Evolutionary conservation across 352 stramenopile genomes (phyloP).

Genomic region (Globisporangium paddicum): DNA sequence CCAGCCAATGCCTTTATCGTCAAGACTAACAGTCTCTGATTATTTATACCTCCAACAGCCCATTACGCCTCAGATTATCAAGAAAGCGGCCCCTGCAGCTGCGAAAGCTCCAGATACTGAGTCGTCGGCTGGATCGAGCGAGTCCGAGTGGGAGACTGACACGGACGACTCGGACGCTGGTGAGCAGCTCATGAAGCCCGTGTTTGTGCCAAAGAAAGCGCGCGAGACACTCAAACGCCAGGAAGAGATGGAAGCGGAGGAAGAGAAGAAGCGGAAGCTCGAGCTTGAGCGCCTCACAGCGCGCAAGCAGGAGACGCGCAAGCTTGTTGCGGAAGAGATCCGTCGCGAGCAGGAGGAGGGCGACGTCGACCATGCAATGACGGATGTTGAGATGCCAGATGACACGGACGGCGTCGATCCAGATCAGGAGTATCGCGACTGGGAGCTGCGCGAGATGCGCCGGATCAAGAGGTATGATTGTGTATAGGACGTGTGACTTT

Average conservation of each 20-base stretch:
- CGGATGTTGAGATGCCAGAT: constrained; percentile 86
- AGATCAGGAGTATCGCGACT: constrained; percentile 89
- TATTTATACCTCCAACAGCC: constrained; percentile 10
- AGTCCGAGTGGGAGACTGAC: constrained; percentile 81
- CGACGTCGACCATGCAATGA: constrained; percentile 35
- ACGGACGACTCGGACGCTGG: constrained; percentile 66
- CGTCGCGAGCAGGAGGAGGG: constrained; percentile 58
- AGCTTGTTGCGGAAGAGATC: constrained; percentile 73
- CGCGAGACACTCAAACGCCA: constrained; percentile 79
- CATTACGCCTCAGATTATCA: constrained; percentile 36
- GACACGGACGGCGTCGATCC: constrained; percentile 89
- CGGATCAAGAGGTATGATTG: constrained; percentile 81
- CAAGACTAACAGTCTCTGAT: background rate
- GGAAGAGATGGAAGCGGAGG: constrained; percentile 74
- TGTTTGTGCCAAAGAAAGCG: constrained; percentile 90
- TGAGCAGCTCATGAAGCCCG: constrained; percentile 84
- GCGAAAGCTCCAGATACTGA: constrained; percentile 16
- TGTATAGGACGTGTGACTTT: too few relatives aligned
- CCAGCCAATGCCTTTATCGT: background rate
- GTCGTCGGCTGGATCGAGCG: constrained; percentile 39
- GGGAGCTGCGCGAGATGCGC: constrained; percentile 92
- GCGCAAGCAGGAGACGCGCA: constrained; percentile 66
- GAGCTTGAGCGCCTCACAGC: constrained; percentile 40
- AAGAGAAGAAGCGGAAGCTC: constrained; percentile 46
- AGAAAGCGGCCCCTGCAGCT: constrained; percentile 8